These are phyloP conservation scores for Crinitomyces ghanaensis DNA, from an alignment of 805 yeast genomes.

Conservation along the genomic window DNA sequence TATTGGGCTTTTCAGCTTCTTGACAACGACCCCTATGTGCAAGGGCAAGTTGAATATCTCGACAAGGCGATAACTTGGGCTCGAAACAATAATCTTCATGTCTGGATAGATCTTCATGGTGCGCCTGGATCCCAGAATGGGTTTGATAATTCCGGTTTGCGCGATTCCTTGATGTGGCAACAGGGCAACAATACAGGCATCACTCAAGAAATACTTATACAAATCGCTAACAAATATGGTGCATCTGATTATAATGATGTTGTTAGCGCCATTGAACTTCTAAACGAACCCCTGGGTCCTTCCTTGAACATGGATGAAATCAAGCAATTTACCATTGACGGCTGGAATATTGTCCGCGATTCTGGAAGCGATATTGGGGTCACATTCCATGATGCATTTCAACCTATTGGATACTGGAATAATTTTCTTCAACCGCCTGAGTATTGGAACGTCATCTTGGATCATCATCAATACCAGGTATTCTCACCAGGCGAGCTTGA, in stretches of 20 bases:
- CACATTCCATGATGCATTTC: conserved; percentile 76
- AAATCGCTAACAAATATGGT: conserved; percentile 55
- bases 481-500: conserved; percentile 54
- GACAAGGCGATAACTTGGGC: conserved; percentile 77
- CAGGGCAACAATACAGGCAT: conserved; percentile 38
- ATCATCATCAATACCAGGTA: conserved; percentile 88
- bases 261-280: conserved; percentile 69
- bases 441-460: conserved; percentile 62
- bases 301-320: conserved; percentile 46
- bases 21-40: conserved; percentile 71
- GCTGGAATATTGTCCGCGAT: conserved; percentile 53
- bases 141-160: conserved; percentile 82
- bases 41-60: conserved; percentile 63
- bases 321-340: conserved; percentile 47
- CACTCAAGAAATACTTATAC: conserved; percentile 44
- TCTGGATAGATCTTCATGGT: conserved; percentile 90
- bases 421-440: conserved; percentile 33
- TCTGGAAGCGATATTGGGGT: conserved; percentile 40
- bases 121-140: conserved; percentile 97
- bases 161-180: conserved; percentile 49
- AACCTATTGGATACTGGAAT: conserved; percentile 51
- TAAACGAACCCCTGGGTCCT: conserved; percentile 86
- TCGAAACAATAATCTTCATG: conserved; percentile 46
- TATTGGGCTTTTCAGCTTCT: conserved; percentile 77
- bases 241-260: conserved; percentile 50